Base-by-base conservation (phyloP, 2,329 filamentous ascomycete species). In the Phoma sp. region DNA sequence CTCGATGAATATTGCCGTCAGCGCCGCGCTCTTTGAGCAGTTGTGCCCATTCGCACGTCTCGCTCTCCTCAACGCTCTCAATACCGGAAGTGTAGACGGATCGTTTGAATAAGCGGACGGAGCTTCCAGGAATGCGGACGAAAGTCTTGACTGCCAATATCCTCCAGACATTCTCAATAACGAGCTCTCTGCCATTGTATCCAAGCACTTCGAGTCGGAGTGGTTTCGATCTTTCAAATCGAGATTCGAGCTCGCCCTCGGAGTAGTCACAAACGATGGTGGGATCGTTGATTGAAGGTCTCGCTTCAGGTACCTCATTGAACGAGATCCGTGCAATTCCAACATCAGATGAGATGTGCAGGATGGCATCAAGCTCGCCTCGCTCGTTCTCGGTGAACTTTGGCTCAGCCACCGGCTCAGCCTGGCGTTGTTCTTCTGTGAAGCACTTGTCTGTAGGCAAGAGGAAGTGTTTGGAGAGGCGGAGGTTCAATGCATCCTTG, bases 161-260 rank as follows among this genome's bases (percentile, higher is more conserved):
- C 23, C 60, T 66, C 71, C 76, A 77, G 1, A 75, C 60, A 50
- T 79, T 57, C 2, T 47, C 50, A 8, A 75, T 51, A 1, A 51
- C 64, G 5, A 56, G 64, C 32, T 71, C 64, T 52, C 75, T 77
- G 8, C 78, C 79, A 54, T 81, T 80, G 68, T 76, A 72, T 0
- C 66, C 73, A 4, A 79, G 60, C 4, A 69, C 37, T 0, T 71
- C 62, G 13, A 79, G 44, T 9, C 62, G 62, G 1, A 80, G 61
- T 1, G 68, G 55, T 7, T 70, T 52, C 0, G 45, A 47, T 6
- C 62, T 60, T 42, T 71, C 59, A 47, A 76, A 77, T 0, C 71
- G 67, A 18, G 47, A 41, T 49, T 72, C 66, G 2, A 79, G 65
- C 14, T 71, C 58, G 8, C 60, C 53, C 14, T 65, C 33, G 6